Conservation (phyloP, 2,329 filamentous ascomycete genomes). For the Pseudofabraea citricarpa region DNA sequence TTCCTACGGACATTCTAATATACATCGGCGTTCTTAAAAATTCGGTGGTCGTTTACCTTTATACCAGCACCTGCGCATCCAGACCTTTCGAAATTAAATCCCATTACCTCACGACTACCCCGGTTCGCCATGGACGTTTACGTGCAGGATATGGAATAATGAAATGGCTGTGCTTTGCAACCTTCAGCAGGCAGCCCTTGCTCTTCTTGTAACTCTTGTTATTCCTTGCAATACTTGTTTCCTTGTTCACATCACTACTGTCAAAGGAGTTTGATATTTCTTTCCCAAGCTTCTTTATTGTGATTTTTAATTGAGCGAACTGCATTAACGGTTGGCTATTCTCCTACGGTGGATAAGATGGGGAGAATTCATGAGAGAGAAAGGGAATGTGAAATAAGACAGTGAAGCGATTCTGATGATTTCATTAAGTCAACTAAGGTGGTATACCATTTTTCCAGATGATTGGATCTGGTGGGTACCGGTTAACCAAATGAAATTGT, state of each 20-base stretch:
- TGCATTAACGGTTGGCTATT: too few relatives aligned
- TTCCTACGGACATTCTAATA: constrained; percentile 14
- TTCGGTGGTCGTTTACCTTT: constrained; percentile 21
- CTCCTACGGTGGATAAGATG: too few relatives aligned
- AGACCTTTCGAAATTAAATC: constrained; percentile 1
- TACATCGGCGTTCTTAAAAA: constrained; percentile 27
- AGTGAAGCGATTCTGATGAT: neutral
- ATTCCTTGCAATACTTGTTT: constrained; percentile 21
- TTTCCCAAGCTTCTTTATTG: neutral
- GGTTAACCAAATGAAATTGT: too few relatives aligned
- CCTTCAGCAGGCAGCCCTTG: neutral
- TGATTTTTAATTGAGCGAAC: neutral
- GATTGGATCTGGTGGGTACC: too few relatives aligned
- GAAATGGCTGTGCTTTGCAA: neutral
- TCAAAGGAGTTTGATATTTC: too few relatives aligned
- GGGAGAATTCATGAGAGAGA: neutral
- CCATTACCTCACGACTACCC: too few relatives aligned
- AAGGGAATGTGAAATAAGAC: neutral
- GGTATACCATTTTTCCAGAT: too few relatives aligned
- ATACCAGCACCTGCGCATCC: constrained; percentile 24
- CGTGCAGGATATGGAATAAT: neutral
- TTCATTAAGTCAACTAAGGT: too few relatives aligned
- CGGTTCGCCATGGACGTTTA: too few relatives aligned
- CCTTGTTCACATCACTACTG: constrained; percentile 3
- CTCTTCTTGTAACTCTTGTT: constrained; percentile 15